Base-by-base conservation (phyloP, 139 green algal species). In the Coelastrella sp. region DNA sequence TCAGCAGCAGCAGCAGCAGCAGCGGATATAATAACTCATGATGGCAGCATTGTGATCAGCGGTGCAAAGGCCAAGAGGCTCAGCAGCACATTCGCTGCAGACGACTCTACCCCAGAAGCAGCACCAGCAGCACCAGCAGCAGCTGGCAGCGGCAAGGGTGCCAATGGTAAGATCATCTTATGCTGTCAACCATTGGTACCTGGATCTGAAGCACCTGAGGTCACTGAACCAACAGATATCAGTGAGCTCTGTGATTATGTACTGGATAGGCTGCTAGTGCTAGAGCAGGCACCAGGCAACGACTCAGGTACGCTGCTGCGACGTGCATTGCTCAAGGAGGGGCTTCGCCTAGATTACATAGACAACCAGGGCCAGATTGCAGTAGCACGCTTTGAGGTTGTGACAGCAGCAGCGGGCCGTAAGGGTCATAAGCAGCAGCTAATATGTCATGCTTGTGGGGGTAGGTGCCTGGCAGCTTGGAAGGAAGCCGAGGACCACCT, bases 1-100 rank as follows among this genome's bases (percentile, higher is more conserved):
- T 37, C 68, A 59, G 68, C 68, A 21, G 68, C 68, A 32, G 19
- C 53, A 64, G 53, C 53, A 64, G 53, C 21, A 64, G 45, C 45
- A 57, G 11, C 45, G 11, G 15, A 57, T 9, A 13, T 23, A 9
- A 57, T 9, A 9, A 57, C 45, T 57, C 45, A 13, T 1, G 11
- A 9, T 13, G 45, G 45, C 45, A 57, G n/a, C n/a, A n/a, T n/a
- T n/a, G n/a, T n/a, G n/a, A n/a, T 9, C 45, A 57, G 45, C 45
- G 15, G 45, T 13, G 15, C 11, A 9, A 57, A 57, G 45, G 11
- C 45, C 45, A 57, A 57, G 45, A 9, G 45, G 45, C 45, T 13
- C 45, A 57, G 45, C 15, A 57, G 45, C n/a, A n/a, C n/a, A n/a
- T n/a, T n/a, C n/a, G n/a, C n/a, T n/a, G n/a, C n/a, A n/a, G n/a